A percentile compares a stretch with the other conserved stretches of the same genome.
These are phyloP conservation scores for Entamoeba dispar DNA, from an alignment of 208 protist species.

Conservation along the genomic window DNA sequence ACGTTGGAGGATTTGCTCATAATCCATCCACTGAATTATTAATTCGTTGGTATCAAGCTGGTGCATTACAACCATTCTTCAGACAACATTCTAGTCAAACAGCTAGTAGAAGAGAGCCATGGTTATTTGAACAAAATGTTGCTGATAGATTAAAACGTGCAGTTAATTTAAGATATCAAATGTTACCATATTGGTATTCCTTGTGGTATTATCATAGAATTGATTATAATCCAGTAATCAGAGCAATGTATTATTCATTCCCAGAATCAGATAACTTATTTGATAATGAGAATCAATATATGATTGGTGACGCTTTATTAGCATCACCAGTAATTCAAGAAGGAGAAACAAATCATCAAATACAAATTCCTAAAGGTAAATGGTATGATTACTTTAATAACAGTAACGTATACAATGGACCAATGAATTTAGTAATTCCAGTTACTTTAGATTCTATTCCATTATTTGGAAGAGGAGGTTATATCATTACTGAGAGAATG, in stretches of 20 bases:
- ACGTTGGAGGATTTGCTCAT: conserved; percentile 21
- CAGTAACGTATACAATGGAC: not conserved
- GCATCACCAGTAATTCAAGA: not conserved
- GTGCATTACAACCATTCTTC: conserved; percentile 7
- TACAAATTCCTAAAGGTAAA: not conserved
- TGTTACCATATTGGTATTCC: conserved; percentile 4
- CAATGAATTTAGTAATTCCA: not conserved
- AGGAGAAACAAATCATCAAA: too few species aligned
- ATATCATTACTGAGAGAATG: not conserved
- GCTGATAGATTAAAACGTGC: not conserved
- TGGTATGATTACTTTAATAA: not conserved
- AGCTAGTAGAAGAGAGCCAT: conserved; percentile 3
- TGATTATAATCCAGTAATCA: not conserved
- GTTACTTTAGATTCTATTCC: not conserved
- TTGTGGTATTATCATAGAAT: not conserved
- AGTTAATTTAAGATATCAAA: not conserved
- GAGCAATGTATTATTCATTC: not conserved
- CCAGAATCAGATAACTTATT: not conserved
- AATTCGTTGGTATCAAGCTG: conserved; percentile 2
- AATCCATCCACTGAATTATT: conserved; percentile 9
- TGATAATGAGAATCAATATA: not conserved
- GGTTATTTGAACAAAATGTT: conserved; percentile 1
- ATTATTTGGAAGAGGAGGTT: not conserved
- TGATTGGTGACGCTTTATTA: not conserved
- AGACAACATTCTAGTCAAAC: not conserved